Percentiles rank a stretch among this genome's conserved stretches.
These are phyloP conservation scores for Calycina marina DNA, from an alignment of 2,329 filamentous ascomycete species.

Conservation along the genomic window DNA sequence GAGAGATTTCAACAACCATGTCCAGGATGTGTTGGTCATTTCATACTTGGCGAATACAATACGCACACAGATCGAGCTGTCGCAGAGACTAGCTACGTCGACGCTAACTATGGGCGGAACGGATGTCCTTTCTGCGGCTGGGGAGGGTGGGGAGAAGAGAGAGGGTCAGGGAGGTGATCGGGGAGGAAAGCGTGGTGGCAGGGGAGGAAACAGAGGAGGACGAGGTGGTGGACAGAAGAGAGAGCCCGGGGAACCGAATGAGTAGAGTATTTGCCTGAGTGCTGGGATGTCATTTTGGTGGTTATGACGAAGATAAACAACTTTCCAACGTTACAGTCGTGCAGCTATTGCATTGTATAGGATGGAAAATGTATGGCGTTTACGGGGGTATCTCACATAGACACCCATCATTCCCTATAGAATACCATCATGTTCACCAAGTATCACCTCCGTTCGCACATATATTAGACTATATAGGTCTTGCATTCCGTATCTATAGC, in stretches of 20 bases:
- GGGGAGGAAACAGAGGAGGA: slow-evolving; percentile 30
- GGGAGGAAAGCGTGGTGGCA: slow-evolving; percentile 31
- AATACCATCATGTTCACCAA: slow-evolving; percentile 13
- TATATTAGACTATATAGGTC: background rate
- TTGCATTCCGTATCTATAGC: background rate
- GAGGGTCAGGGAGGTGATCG: slow-evolving; percentile 30
- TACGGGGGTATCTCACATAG: slow-evolving; percentile 36
- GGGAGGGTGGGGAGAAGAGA: slow-evolving; percentile 31
- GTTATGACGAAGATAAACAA: slow-evolving; percentile 2
- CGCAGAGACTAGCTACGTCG: slow-evolving; percentile 81
- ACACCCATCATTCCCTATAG: slow-evolving; percentile 18
- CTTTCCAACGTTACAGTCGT: slow-evolving; percentile 16
- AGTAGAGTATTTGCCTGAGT: slow-evolving; percentile 23
- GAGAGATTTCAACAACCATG: slow-evolving; percentile 98
- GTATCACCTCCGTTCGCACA: no score
- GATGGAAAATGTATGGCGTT: slow-evolving; percentile 25
- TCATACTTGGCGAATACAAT: slow-evolving; percentile 98
- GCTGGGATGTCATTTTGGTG: background rate
- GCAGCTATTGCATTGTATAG: slow-evolving; percentile 21
- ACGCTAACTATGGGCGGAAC: slow-evolving; percentile 43
- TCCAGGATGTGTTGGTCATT: slow-evolving; percentile 96
- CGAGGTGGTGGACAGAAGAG: slow-evolving; percentile 32
- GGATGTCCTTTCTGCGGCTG: slow-evolving; percentile 24
- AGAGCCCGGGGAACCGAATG: slow-evolving; percentile 35
- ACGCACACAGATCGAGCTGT: slow-evolving; percentile 95